These are phyloP conservation scores for Trichophyton equinum DNA, from an alignment of 2,329 filamentous ascomycete genomes.

Conservation along the genomic window DNA sequence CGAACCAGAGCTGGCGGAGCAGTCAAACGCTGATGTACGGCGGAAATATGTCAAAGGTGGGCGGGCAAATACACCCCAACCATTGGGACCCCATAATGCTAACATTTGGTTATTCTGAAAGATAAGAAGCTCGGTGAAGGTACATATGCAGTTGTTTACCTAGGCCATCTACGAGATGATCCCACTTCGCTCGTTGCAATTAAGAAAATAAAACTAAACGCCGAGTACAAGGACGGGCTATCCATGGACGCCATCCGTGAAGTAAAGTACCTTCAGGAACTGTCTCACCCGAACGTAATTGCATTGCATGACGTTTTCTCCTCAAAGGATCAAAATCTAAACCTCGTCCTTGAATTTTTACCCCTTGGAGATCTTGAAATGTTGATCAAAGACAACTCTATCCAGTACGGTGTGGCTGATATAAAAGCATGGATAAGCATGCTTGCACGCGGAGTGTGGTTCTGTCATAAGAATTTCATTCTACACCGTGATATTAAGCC, in stretches of 20 bases:
- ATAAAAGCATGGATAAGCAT: conserved; percentile 99
- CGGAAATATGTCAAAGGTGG: conserved; percentile 79
- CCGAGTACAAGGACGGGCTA: conserved; percentile 71
- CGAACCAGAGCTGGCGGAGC: conserved; percentile 47
- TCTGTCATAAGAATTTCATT: conserved; percentile 89
- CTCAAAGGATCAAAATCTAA: conserved; percentile 91
- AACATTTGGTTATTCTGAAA: conserved; percentile 22
- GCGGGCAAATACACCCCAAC: conserved; percentile 7
- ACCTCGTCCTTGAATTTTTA: conserved; percentile 86
- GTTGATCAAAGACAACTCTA: conserved; percentile 74
- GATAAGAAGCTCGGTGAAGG: conserved; percentile 88
- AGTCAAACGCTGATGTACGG: conserved; percentile 70
- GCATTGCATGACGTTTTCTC: conserved; percentile 84
- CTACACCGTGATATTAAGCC: conserved; percentile 98
- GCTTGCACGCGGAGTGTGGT: conserved; percentile 86
- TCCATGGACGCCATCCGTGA: conserved; percentile 91
- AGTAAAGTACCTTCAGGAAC: conserved; percentile 87
- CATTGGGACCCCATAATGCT: not conserved
- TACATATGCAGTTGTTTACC: conserved; percentile 92
- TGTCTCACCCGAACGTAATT: conserved; percentile 92
- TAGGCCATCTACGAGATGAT: conserved; percentile 64
- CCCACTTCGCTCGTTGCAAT: conserved; percentile 63
- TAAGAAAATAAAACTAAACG: conserved; percentile 42
- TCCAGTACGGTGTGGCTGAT: conserved; percentile 75
- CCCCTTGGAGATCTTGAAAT: conserved; percentile 90